These are phyloP conservation scores for Candida freyschussii DNA, from an alignment of 1,139 yeast genomes.

Conservation along the genomic window DNA sequence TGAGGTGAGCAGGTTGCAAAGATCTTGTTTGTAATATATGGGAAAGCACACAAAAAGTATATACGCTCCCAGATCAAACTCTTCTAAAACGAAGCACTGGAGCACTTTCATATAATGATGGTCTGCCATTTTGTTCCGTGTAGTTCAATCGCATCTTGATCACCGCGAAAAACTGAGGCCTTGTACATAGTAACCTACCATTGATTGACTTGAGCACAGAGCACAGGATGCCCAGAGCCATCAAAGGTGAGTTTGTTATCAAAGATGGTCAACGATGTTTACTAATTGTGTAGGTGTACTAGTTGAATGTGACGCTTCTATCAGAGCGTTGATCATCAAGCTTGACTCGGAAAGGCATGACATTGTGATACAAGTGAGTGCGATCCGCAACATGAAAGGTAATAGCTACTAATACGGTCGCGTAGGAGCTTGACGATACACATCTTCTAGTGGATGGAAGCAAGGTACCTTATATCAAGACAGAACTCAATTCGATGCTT, in stretches of 20 bases:
- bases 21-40: too few relatives aligned
- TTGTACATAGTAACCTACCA: too few relatives aligned
- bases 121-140: background rate
- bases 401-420: constrained; percentile 1
- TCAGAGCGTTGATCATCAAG: constrained; percentile 76
- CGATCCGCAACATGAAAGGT: background rate
- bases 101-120: background rate
- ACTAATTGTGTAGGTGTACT: constrained; percentile 28
- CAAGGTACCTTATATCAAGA: constrained; percentile 70
- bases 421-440: constrained; percentile 80
- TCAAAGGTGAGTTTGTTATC: constrained; percentile 30
- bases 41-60: background rate
- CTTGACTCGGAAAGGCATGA: constrained; percentile 72
- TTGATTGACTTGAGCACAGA: too few relatives aligned
- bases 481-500: constrained; percentile 66
- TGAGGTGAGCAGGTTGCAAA: background rate
- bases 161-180: too few relatives aligned
- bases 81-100: background rate
- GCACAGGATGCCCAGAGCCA: constrained; percentile 36
- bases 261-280: background rate
- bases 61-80: background rate
- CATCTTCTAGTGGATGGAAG: constrained; percentile 77
- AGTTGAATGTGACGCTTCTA: constrained; percentile 77
- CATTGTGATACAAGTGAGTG: constrained; percentile 52
- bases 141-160: background rate